Base-by-base conservation (phyloP, 2,329 filamentous ascomycete species). In the Epichloe hybrida region DNA sequence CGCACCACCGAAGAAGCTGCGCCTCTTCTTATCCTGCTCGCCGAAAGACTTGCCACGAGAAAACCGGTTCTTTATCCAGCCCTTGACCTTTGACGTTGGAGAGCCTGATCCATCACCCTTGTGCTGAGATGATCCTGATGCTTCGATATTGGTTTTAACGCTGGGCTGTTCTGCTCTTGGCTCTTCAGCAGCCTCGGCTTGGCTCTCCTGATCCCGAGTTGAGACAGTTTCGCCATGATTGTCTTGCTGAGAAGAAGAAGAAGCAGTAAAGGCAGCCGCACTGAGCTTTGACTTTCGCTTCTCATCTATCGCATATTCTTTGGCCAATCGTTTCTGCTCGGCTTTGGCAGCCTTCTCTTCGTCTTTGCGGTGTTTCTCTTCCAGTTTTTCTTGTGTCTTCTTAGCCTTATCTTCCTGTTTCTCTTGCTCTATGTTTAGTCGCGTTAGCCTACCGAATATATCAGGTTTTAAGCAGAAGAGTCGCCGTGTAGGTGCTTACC, bases 21-120 rank as follows among this genome's bases (percentile, higher is more conserved):
- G 65, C 46, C 59, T 58, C 57, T 67, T 66, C 4, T 66, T 61
- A 15, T 59, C 60, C 1, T 69, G 62, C 11, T 70, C 68, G 7
- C 66, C 62, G 0, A 68, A 50, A 2, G 69, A 68, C 51, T 70
- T 72, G 8, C 69, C 63, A 5, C 67, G 66, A 0, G 69, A 71
- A 53, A 80, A 74, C 5, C 71, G 74, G 23, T 72, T 74, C 61
- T 74, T 79, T 50, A 81, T 67, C 77, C 77, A 80, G 39, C 68
- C 70, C 56, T 72, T 78, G 42, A 77, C 71, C 53, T 70, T 72
- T 47, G 65, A 64, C 3, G 62, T 66, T 15, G 66, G 64, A 5
- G 66, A 68, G 5, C 59, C 58, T 3, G 60, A 52, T 13, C 44
- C 53, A 35, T 59, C 54, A 4, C 42, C 20, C 36, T 55, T 52